Percentiles rank a stretch among this genome's conserved stretches.
phyloP scores from a whole-genome alignment of 768 basidiomycete species.

The Mycena polygramma region DNA sequence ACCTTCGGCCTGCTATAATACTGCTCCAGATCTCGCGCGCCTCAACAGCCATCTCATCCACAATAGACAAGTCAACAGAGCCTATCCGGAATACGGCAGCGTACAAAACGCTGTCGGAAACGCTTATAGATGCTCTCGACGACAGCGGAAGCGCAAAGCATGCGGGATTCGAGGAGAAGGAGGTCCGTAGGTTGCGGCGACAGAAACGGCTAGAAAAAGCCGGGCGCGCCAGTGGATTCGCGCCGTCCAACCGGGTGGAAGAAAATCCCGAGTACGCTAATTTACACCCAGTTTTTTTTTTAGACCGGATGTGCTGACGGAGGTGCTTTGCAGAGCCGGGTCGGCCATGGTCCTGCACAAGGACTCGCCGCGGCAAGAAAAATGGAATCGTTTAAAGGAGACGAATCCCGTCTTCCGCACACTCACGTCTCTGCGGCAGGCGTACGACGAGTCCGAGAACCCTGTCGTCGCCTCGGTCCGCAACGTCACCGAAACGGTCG shows the following conservation, averaged over 20 bases:
- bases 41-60: conserved; percentile 86
- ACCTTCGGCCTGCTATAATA: conserved; percentile 9
- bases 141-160: conserved; percentile 94
- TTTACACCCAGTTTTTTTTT: background rate
- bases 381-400: conserved; percentile 85
- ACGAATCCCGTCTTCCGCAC: conserved; percentile 81
- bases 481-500: conserved; percentile 85
- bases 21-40: conserved; percentile 81
- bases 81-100: conserved; percentile 97
- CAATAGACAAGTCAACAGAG: conserved; percentile 91
- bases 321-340: conserved; percentile 73
- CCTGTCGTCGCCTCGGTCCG: conserved; percentile 87
- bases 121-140: conserved; percentile 91
- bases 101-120: conserved; percentile 92
- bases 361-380: conserved; percentile 81
- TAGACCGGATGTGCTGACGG: background rate
- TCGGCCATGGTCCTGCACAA: conserved; percentile 87
- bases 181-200: conserved; percentile 84
- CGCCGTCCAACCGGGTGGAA: conserved; percentile 63
- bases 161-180: conserved; percentile 96
- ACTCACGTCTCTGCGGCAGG: conserved; percentile 69
- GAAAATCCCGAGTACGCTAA: conserved; percentile 86
- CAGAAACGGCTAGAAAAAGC: conserved; percentile 88
- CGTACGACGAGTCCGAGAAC: conserved; percentile 94
- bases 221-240: conserved; percentile 75